Base-by-base conservation (phyloP, 805 yeast species). In the Monosporozyma solicola region DNA sequence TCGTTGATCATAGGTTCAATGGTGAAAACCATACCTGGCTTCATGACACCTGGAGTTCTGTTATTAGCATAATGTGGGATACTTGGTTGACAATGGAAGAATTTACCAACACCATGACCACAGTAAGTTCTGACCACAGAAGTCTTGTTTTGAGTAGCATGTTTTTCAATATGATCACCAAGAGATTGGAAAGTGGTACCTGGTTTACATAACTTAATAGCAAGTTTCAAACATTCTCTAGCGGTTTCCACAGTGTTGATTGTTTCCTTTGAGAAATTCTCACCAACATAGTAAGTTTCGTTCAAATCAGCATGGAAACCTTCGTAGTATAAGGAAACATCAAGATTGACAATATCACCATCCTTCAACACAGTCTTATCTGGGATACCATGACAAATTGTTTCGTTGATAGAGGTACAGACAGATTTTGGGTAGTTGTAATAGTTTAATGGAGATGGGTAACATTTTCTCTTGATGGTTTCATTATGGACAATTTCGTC, bases 341-440 rank as follows among this genome's bases (percentile, higher is more conserved):
- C 99, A 58, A 94, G 74, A 66, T 94, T 94, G 55, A 94, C 79
- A 60, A 94, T 92, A 67, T 94, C 99, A 55, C 99, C 99, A 59
- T 92, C 98, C 68, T 87, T 73, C 57, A 94, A 77, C 35, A 83
- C 83, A 52, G 91, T 79, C 72, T 87, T 79, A 71, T 94, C 99
- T 29, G 99, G 99, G 54, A 94, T 87, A 57, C 99, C 99, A 70
- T 94, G 99, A 68, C 99, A 94, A 55, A 94, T 87, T 54, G 90
- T 83, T 74, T 94, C 99, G 70, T 94, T 94, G 46, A 94, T 85
- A 2, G 97, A 89, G 1, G 96, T 89, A 72, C 99, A 94, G 44
- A 88, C 79, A 24, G 94, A 82, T 67, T 90, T 91, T 45, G 98
- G 97, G 73, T 82, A 94, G 70, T 89, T 87, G 73, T 84, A 91